Percentiles rank a stretch among this genome's conserved stretches.
These are phyloP conservation scores for Pythium scleroteichum DNA, from an alignment of 352 stramenopile species.

Conservation along the genomic window DNA sequence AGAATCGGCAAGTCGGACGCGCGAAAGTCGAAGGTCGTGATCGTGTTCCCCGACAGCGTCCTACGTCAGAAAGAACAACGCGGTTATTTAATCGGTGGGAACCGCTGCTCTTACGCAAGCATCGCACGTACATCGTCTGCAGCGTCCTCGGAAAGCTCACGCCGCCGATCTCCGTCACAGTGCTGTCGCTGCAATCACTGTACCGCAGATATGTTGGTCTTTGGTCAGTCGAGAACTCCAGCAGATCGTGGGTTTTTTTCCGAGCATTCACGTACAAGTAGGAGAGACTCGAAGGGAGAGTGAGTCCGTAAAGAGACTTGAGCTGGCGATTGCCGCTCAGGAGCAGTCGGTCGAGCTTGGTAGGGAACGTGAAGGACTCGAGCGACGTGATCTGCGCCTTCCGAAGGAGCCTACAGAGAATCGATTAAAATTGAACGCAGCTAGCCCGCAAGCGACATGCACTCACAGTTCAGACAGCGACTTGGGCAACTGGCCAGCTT, in stretches of 20 bases:
- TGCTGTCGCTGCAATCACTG: constrained; percentile 25
- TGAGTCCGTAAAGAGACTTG: constrained; percentile 38
- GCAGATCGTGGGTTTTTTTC: no score
- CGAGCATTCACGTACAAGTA: constrained; percentile 12
- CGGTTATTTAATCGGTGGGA: not conserved
- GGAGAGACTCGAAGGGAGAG: constrained; percentile 44
- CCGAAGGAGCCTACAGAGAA: constrained; percentile 14
- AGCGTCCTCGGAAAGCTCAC: constrained; percentile 36
- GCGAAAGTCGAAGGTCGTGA: constrained; percentile 20
- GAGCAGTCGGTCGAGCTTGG: constrained; percentile 25
- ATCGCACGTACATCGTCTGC: constrained; percentile 34
- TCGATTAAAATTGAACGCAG: not conserved
- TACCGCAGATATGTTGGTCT: no score
- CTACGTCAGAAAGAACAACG: not conserved
- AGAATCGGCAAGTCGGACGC: constrained; percentile 16
- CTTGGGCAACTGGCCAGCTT: constrained; percentile 5
- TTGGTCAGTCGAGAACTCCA: no score
- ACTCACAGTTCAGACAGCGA: constrained; percentile 14
- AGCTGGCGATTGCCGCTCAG: constrained; percentile 50
- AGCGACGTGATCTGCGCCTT: constrained; percentile 21
- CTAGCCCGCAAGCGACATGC: constrained; percentile 16
- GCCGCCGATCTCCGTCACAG: constrained; percentile 26
- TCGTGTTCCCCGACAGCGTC: constrained; percentile 3
- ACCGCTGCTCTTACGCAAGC: not conserved
- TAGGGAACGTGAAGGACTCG: constrained; percentile 24